Evolutionary conservation across 2,329 filamentous ascomycete species (phyloP), one percentile per base, ranked within the genome.

Genomic region (Apiospora rasikravindrae): DNA sequence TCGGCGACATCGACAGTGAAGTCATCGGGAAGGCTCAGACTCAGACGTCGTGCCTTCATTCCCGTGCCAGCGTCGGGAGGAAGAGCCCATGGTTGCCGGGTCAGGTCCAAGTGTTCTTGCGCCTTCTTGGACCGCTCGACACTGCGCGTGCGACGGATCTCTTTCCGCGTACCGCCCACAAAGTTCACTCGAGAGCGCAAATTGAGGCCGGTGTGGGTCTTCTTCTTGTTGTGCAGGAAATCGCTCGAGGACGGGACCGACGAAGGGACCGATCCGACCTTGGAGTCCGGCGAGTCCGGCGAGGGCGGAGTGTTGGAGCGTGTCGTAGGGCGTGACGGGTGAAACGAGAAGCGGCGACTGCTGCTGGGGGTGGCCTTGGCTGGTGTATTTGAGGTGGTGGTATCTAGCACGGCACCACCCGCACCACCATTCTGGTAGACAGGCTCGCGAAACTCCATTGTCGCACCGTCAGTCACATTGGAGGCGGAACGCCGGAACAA

Each of bases 1-100:
- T 94, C 91, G 37, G 87, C 91, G 13, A 91, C 88, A 73, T 94
- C 91, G 42, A 95, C 91, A 1, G 87, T 88, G 78, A 94, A 93
- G 76, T 94, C 91, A 76, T 94, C 92, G 1, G 92, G 92, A 37
- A 94, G 84, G 77, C 88, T 92, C 68, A 94, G 81, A 78, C 93
- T 95, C 83, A 96, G 86, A 69, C 93, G 90, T n/a, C 93, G 88
- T 42, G 93, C 91, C 83, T 95, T 96, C 80, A 93, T 87, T 13
- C 93, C 93, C 24, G 91, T 92, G 16, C 93, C 93, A 29, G 88
- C 88, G 70, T 91, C 90, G 1, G 93, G 92, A 1, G 90, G 87
- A 44, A 92, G 85, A 1, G 87, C 85, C 88, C 89, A 91, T 1
- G 88, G 85, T 47, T 87, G 81, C 24, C 86, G 84, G 73, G 88